Percentiles rank a stretch among this genome's conserved stretches.
phyloP scores from a whole-genome alignment of 2,329 filamentous ascomycete genomes.

The Penicillium rolfsii region DNA sequence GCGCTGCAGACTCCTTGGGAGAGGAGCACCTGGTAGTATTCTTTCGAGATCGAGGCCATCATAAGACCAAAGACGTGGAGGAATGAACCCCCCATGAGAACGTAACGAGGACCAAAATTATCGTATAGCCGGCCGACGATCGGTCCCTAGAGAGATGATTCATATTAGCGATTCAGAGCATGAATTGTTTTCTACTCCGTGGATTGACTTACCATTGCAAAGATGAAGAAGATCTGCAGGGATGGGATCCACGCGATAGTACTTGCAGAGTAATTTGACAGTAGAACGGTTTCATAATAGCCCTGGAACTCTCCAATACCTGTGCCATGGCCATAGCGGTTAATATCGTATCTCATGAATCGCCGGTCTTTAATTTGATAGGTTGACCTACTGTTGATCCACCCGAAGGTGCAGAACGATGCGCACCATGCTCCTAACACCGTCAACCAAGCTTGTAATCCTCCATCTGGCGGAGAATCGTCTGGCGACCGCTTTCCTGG shows the following conservation, averaged over 20 bases:
- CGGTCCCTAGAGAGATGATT: conserved; percentile 54
- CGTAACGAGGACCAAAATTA: conserved; percentile 60
- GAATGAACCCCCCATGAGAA: conserved; percentile 56
- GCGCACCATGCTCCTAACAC: conserved; percentile 52
- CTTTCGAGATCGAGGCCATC: conserved; percentile 57
- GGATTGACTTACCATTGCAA: conserved; percentile 12
- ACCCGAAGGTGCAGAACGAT: conserved; percentile 53
- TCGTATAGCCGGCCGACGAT: conserved; percentile 66
- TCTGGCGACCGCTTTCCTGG: background rate
- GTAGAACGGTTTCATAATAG: conserved; percentile 57
- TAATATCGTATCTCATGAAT: background rate
- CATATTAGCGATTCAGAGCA: background rate
- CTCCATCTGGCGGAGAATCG: conserved; percentile 18
- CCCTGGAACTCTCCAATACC: conserved; percentile 60
- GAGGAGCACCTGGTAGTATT: conserved; percentile 61
- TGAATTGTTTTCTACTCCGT: background rate
- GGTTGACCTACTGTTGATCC: conserved; percentile 45
- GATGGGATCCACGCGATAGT: conserved; percentile 64
- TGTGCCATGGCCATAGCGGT: conserved; percentile 15
- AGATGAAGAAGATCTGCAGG: conserved; percentile 36
- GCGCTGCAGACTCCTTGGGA: conserved; percentile 57
- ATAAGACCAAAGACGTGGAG: conserved; percentile 61
- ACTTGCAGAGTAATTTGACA: conserved; percentile 55
- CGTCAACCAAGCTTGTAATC: conserved; percentile 56
- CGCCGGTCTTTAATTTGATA: background rate